Base-by-base conservation (phyloP, 1,139 yeast species). In the Taphrina flavorubra region DNA sequence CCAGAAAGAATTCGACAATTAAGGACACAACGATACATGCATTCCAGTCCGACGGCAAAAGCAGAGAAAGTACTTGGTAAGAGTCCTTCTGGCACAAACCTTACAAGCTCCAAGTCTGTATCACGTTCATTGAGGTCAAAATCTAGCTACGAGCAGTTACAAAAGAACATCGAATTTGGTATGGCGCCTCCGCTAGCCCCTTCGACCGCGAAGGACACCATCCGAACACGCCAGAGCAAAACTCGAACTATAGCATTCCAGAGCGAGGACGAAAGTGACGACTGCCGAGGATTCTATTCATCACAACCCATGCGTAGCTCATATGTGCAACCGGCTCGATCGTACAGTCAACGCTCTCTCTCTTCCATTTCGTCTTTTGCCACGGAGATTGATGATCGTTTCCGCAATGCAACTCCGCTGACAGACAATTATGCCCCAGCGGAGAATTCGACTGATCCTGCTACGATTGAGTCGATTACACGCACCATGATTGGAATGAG, bases 401-500 rank as follows among this genome's bases (percentile, higher is more conserved):
- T 39, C 49, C 36, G 37, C 8, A 18, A 31, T 5, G 13, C 49
- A 11, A 31, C 37, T 10, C 25, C 46, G 2, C n/a, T 34, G 36
- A 16, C 47, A 6, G 58, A 34, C 8, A 13, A 34, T 16, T 13
- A 40, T 16, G 20, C 49, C 3, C 31, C 40, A 51, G 46, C 25
- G 10, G 67, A 34, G 14, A 46, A 55, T 31, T 55, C 67, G 37
- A 34, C 67, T 20, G 63, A 69, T 42, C 68, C 68, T 10, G 56
- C 53, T 58, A 89, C 90, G 84, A 88, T 90, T 73, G 92, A 95
- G 1, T 94, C 95, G 1, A 85, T 94, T 69, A 89, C 97, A 0
- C 97, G 92, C 77, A 89, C 95, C 7, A 92, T 94, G 63, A 89
- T 92, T 78, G 99, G 99, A 69, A 98, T 92, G 77, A 91, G 87